Evolutionary conservation across 768 basidiomycete species (phyloP).

Genomic region (Pleurotus eryngii): DNA sequence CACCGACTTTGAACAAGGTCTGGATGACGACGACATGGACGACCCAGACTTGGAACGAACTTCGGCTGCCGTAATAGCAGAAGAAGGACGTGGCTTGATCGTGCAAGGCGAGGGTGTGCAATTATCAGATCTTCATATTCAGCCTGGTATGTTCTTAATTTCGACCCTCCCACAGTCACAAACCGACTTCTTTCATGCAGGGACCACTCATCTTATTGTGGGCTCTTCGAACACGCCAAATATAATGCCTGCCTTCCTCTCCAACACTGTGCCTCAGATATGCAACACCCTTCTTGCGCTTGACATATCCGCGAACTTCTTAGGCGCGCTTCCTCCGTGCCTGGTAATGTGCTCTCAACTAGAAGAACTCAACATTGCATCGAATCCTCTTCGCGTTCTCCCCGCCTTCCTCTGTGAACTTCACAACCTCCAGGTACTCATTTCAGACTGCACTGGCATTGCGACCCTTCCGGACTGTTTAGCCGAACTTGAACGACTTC

Average conservation of each 20-base stretch:
- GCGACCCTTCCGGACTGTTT: slow-evolving; percentile 72
- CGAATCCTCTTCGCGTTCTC: slow-evolving; percentile 88
- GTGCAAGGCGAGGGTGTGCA: slow-evolving; percentile 66
- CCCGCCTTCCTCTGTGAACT: slow-evolving; percentile 84
- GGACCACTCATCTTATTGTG: slow-evolving; percentile 90
- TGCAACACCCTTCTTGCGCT: slow-evolving; percentile 80
- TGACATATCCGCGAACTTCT: slow-evolving; percentile 88
- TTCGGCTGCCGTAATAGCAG: slow-evolving; percentile 73
- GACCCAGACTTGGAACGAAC: slow-evolving; percentile 66
- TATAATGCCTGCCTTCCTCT: slow-evolving; percentile 73
- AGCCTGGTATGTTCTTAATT: slow-evolving; percentile 57
- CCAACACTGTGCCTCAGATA: slow-evolving; percentile 67
- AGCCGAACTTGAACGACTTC: slow-evolving; percentile 70
- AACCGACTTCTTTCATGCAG: slow-evolving; percentile 36
- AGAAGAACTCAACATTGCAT: slow-evolving; percentile 92
- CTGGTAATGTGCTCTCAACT: slow-evolving; percentile 77
- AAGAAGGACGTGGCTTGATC: slow-evolving; percentile 83
- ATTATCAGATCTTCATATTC: slow-evolving; percentile 59
- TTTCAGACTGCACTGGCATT: slow-evolving; percentile 89
- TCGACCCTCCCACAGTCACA: background rate
- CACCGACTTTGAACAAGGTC: slow-evolving; percentile 42
- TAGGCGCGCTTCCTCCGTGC: slow-evolving; percentile 78
- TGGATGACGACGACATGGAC: slow-evolving; percentile 43
- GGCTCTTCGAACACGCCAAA: slow-evolving; percentile 78
- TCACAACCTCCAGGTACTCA: slow-evolving; percentile 76